Base-by-base conservation (phyloP, 2,329 filamentous ascomycete genomes). In the Lecanicillium sp. region DNA sequence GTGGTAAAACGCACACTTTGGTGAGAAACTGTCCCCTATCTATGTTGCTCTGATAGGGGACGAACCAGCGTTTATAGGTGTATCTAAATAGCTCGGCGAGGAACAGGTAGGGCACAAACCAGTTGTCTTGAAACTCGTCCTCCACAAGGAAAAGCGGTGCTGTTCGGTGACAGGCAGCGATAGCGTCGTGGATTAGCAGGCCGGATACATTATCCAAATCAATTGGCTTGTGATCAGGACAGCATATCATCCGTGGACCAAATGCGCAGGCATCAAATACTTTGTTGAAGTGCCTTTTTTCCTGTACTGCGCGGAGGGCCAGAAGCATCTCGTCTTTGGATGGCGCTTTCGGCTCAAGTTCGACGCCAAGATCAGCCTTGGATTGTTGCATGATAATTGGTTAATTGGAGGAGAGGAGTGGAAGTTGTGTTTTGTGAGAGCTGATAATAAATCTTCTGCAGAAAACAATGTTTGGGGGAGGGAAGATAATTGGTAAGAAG, bases 1-100 rank as follows among this genome's bases (percentile, higher is more conserved):
- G 3, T 9, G 16, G 34, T 27, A 37, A 22, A 4, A 15, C 12
- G 22, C 15, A 25, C 13, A 32, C 2, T 29, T 15, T 38, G 27
- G 19, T 32, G 35, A 38, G 35, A 6, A 38, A 33, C 29, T 33
- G 36, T 13, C 15, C 14, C 6, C 29, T 13, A 12, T 38, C 29
- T 17, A 33, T 27, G 8, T 27, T 12, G 20, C 36, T 33, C 14
- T 18, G 3, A 8, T 32, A 38, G 7, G 36, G 35, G 35, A 16
- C 18, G 13, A 38, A 38, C 35, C 29, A 38, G 17, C 27, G 35
- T 13, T 27, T 11, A 6, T 32, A 18, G 14, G 20, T 32, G 29
- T 38, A 32, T 28, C 13, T 5, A 12, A 30, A 9, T 11, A 37
- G 12, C 35, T 37, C 35, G 8, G 4, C 17, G 3, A 18, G 11